phyloP scores from a whole-genome alignment of 1,284 basidiomycete genomes.

The Phylloporus sp. region DNA sequence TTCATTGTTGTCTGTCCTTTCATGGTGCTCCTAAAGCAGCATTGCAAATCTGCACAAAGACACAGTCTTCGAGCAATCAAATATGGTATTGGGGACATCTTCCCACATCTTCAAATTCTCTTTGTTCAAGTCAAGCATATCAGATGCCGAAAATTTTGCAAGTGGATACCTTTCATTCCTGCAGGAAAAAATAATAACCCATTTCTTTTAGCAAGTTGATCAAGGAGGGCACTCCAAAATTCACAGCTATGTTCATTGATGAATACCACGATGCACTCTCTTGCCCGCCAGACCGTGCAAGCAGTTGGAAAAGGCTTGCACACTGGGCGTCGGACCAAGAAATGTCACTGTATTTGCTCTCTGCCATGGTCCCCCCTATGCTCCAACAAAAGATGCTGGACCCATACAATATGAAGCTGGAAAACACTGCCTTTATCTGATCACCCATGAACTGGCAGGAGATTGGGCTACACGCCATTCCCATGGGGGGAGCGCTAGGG shows the following conservation, averaged over 20 bases:
- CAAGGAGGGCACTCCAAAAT: neutral
- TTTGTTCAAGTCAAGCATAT: slow-evolving; percentile 21
- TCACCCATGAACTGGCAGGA: slow-evolving; percentile 4
- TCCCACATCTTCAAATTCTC: neutral
- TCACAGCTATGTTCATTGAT: neutral
- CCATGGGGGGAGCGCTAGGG: neutral
- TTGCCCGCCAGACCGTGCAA: neutral
- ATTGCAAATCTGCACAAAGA: neutral
- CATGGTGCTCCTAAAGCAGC: slow-evolving; percentile 14
- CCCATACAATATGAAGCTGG: neutral
- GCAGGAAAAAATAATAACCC: too few species aligned
- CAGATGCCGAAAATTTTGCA: too few species aligned
- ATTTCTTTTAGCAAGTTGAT: neutral
- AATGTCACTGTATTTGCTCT: slow-evolving; percentile 4
- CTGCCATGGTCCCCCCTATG: neutral
- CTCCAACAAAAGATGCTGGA: neutral
- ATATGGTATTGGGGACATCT: neutral
- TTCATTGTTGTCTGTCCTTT: too few species aligned
- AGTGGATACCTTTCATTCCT: too few species aligned
- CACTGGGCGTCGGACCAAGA: slow-evolving; percentile 5
- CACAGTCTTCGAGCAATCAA: neutral
- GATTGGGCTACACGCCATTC: slow-evolving; percentile 8
- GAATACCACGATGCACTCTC: slow-evolving; percentile 10
- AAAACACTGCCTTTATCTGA: slow-evolving; percentile 3
- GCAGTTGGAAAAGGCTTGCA: slow-evolving; percentile 8